phyloP scores from a whole-genome alignment of 495 filamentous ascomycete species.

The Talaromyces ruber region DNA sequence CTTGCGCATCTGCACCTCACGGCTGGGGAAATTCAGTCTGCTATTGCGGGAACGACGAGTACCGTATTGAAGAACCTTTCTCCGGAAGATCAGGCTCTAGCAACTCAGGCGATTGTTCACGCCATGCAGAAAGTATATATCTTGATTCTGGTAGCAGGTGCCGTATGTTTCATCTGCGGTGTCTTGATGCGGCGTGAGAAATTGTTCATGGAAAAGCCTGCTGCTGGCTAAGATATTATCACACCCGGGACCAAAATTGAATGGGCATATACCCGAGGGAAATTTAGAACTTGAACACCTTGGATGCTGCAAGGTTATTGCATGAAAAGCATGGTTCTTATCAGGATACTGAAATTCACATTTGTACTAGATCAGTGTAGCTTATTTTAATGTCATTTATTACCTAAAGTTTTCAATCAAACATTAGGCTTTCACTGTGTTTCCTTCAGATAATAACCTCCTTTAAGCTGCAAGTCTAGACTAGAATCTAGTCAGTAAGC shows the following conservation, averaged over 20 bases:
- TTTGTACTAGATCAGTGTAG: not conserved
- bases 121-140: not conserved
- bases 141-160: slow-evolving; percentile 20
- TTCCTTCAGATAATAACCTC: too few species aligned
- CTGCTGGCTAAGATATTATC: not conserved
- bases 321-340: not conserved
- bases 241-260: not conserved
- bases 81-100: slow-evolving; percentile 9
- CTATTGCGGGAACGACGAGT: not conserved
- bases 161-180: slow-evolving; percentile 7
- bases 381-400: not conserved
- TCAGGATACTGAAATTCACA: not conserved
- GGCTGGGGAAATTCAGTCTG: not conserved
- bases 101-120: slow-evolving; percentile 5
- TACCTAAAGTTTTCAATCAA: not conserved
- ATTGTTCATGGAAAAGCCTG: not conserved
- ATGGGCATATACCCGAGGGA: not conserved
- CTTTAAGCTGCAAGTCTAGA: not conserved
- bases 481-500: too few species aligned
- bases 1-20: not conserved
- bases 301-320: not conserved
- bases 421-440: not conserved
- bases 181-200: not conserved
- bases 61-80: not conserved
- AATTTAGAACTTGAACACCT: not conserved